A percentile compares a stretch with the other conserved stretches of the same genome.
phyloP scores from a whole-genome alignment of 2,329 filamentous ascomycete genomes.

The Pestalotiopsis sp. region DNA sequence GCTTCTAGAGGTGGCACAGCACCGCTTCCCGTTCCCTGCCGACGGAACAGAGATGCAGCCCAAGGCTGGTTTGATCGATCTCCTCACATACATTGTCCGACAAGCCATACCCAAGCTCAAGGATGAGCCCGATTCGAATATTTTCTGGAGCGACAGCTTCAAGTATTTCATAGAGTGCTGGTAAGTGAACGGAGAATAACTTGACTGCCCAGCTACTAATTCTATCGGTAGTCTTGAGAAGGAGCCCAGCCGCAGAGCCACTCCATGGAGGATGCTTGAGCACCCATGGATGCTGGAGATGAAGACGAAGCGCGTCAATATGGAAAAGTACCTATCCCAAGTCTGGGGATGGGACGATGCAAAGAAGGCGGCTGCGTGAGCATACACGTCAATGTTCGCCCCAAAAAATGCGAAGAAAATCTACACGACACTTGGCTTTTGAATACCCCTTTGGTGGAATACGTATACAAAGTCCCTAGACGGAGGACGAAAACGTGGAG shows the following conservation, averaged over 20 bases:
- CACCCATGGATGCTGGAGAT: constrained; percentile 99
- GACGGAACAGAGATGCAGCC: constrained; percentile 96
- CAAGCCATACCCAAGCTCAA: constrained; percentile 95
- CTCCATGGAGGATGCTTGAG: constrained; percentile 97
- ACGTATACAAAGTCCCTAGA: not conserved
- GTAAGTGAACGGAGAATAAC: constrained; percentile 56
- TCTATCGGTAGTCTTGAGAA: constrained; percentile 76
- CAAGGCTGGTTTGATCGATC: constrained; percentile 86
- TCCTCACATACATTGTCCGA: constrained; percentile 95
- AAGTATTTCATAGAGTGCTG: constrained; percentile 99
- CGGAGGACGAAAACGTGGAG: not conserved
- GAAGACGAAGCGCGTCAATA: constrained; percentile 94
- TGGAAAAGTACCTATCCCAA: constrained; percentile 88
- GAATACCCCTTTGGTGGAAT: not conserved
- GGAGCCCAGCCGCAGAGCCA: constrained; percentile 81
- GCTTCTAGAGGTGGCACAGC: constrained; percentile 96
- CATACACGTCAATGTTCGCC: not conserved
- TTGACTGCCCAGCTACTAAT: not conserved
- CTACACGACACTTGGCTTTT: not conserved
- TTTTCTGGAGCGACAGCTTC: constrained; percentile 95
- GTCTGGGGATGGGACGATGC: constrained; percentile 96
- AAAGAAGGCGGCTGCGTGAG: constrained; percentile 15
- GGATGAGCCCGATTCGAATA: constrained; percentile 85
- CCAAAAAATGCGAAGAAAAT: not conserved
- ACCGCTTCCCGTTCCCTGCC: constrained; percentile 96